Percentiles rank a stretch among this genome's conserved stretches.
Conservation (phyloP, 108 stramenopile genomes). For the Skeletonema menzelii region DNA sequence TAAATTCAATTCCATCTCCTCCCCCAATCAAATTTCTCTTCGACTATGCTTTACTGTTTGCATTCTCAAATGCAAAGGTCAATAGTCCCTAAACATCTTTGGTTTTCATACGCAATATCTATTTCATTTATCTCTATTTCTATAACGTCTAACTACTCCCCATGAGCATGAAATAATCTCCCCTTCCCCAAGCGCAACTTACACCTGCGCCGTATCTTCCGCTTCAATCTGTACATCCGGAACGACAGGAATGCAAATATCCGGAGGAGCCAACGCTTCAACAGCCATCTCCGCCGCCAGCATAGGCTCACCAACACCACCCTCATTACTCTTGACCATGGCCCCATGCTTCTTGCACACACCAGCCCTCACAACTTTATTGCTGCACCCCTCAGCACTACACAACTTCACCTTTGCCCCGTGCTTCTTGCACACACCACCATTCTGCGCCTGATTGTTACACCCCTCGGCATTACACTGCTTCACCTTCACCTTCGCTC, state of each 20-base stretch:
- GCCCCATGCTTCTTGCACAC: constrained; percentile 5
- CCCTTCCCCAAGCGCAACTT: not conserved
- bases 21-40: not conserved
- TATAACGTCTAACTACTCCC: not conserved
- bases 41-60: too few species aligned
- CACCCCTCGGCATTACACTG: constrained; percentile 8
- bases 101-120: not conserved
- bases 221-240: not conserved
- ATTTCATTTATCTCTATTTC: not conserved
- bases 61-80: not conserved
- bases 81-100: not conserved
- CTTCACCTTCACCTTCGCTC: not conserved
- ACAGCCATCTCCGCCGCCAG: not conserved
- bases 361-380: constrained; percentile 12
- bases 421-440: constrained; percentile 18
- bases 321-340: not conserved
- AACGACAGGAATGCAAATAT: not conserved
- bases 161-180: not conserved
- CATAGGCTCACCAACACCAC: not conserved
- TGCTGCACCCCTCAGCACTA: constrained; percentile 10
- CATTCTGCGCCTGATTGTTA: constrained; percentile 20
- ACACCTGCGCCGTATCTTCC: not conserved
- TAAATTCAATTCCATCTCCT: not conserved
- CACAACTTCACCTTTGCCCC: constrained; percentile 13
- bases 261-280: not conserved